Evolutionary conservation across 257 asterid genomes (phyloP).

Genomic region (Solanum megistacrolobum): DNA sequence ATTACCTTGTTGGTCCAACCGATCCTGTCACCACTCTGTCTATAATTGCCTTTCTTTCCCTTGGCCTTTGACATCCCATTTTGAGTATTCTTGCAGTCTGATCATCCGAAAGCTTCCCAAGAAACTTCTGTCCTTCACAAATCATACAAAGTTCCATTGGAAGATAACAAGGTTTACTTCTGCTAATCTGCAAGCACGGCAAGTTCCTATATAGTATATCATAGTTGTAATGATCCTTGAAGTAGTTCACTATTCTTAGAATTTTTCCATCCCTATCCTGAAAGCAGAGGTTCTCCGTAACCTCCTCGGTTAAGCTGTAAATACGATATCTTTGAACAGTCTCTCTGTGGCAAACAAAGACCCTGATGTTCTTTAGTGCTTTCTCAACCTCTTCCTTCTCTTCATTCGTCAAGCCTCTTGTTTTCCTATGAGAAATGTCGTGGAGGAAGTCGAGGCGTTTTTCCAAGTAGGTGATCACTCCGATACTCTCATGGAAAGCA

Average conservation of each 20-base stretch:
- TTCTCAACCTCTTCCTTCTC: conserved; percentile 75
- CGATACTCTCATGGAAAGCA: conserved; percentile 88
- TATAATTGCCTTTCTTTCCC: conserved; percentile 60
- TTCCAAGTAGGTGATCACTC: conserved; percentile 70
- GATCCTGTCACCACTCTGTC: conserved; percentile 70
- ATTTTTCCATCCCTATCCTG: conserved; percentile 68
- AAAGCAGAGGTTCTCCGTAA: conserved; percentile 55
- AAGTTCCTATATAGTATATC: conserved; percentile 56
- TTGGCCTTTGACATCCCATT: conserved; percentile 83
- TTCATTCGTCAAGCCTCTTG: conserved; percentile 29
- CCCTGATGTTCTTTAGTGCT: conserved; percentile 62
- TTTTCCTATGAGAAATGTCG: conserved; percentile 30
- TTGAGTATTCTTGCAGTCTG: conserved; percentile 79
- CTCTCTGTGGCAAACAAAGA: conserved; percentile 84
- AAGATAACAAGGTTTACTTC: conserved; percentile 81
- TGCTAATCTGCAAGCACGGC: conserved; percentile 85
- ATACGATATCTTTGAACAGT: conserved; percentile 77
- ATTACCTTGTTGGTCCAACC: conserved; percentile 90
- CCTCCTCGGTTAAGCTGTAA: conserved; percentile 56
- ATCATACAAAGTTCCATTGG: conserved; percentile 96
- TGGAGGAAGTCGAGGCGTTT: conserved; percentile 59
- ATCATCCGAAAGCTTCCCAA: conserved; percentile 88
- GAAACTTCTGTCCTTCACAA: conserved; percentile 97
- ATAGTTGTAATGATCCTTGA: conserved; percentile 76
- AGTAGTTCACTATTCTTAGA: conserved; percentile 49